Conservation (phyloP, 495 filamentous ascomycete genomes). For the Penicillium dipodomyicola region DNA sequence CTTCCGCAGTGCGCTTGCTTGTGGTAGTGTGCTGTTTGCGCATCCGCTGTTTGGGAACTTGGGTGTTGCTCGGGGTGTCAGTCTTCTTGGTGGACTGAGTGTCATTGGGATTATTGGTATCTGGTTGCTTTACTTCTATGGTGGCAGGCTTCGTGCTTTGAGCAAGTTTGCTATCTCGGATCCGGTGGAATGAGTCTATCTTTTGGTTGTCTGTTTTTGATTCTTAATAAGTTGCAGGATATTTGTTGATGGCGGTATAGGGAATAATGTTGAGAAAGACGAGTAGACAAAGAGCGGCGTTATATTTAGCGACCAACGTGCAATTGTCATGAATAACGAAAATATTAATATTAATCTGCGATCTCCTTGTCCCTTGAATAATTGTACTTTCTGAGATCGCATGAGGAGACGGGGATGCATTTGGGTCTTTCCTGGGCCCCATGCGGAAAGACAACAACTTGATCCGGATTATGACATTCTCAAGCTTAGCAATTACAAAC, state of each 20-base stretch:
- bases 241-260: not conserved
- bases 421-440: no score
- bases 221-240: not conserved
- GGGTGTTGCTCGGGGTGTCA: slow-evolving; percentile 54
- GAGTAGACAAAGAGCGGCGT: not conserved
- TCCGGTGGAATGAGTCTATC: not conserved
- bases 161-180: slow-evolving; percentile 33
- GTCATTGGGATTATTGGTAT: slow-evolving; percentile 56
- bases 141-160: slow-evolving; percentile 26
- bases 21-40: slow-evolving; percentile 56
- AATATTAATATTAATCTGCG: not conserved
- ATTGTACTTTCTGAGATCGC: not conserved
- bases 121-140: slow-evolving; percentile 32
- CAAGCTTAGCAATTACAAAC: not conserved
- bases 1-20: slow-evolving; percentile 54
- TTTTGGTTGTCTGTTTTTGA: not conserved
- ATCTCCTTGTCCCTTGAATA: not conserved
- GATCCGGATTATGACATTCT: not conserved
- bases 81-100: slow-evolving; percentile 56
- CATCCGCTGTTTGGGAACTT: slow-evolving; percentile 56
- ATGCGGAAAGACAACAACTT: not conserved
- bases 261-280: not conserved
- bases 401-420: no score
- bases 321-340: not conserved
- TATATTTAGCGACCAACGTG: not conserved